Evolutionary conservation across 1,284 basidiomycete species (phyloP).

Genomic region (Malassezia slooffiae): DNA sequence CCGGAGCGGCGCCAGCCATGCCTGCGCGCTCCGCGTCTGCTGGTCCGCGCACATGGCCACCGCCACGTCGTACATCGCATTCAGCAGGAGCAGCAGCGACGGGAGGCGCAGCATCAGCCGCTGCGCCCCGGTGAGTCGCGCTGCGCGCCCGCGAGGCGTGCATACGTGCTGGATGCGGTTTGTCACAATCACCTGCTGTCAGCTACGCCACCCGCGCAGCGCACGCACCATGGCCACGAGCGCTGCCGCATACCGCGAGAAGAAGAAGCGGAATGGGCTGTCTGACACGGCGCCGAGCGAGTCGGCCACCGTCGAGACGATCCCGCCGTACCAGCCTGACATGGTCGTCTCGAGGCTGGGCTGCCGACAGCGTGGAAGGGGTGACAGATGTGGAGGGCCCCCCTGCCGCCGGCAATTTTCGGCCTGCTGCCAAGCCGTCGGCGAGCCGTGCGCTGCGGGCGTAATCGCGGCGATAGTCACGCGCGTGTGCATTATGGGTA

Average conservation of each 20-base stretch:
- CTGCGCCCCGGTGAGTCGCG: constrained; percentile 17
- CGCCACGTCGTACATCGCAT: constrained; percentile 18
- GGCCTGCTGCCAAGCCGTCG: too few relatives aligned
- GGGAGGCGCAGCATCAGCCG: constrained; percentile 28
- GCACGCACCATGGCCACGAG: constrained; percentile 22
- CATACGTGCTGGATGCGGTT: constrained; percentile 42
- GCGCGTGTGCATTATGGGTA: too few relatives aligned
- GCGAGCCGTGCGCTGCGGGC: too few relatives aligned
- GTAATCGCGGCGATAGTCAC: too few relatives aligned
- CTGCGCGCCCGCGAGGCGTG: constrained; percentile 25
- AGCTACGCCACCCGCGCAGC: not conserved
- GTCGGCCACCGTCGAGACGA: too few relatives aligned
- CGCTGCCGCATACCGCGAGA: constrained; percentile 29
- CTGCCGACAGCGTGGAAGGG: too few relatives aligned
- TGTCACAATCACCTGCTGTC: constrained; percentile 20
- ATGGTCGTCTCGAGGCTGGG: too few relatives aligned
- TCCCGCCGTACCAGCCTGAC: not conserved
- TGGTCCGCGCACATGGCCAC: constrained; percentile 18
- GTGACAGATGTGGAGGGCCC: not conserved
- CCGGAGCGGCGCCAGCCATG: constrained; percentile 22
- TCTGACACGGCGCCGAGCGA: constrained; percentile 6
- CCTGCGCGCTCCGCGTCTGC: constrained; percentile 15
- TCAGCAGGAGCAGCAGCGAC: constrained; percentile 21
- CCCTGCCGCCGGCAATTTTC: too few relatives aligned
- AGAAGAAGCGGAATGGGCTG: constrained; percentile 31